Evolutionary conservation across 129 eudicot genomes (phyloP).

Genomic region (Centella asiatica): DNA sequence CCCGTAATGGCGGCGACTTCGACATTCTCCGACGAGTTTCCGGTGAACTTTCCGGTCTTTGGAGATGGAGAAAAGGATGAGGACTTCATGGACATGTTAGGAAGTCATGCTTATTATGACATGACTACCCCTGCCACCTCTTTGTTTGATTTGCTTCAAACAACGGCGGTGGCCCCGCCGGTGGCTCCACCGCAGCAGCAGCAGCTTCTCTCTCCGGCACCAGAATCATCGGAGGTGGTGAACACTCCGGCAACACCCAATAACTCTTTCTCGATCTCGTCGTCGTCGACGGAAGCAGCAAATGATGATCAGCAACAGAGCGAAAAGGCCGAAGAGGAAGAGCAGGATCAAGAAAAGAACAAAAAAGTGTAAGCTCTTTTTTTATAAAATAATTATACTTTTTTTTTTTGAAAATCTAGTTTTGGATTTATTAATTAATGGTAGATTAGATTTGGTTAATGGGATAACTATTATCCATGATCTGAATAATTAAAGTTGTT

Average conservation of each 20-base stretch:
- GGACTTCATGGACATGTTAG: slow-evolving; percentile 46
- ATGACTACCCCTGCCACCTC: slow-evolving; percentile 18
- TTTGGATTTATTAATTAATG: neutral
- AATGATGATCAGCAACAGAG: slow-evolving; percentile 34
- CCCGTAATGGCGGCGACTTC: slow-evolving; percentile 19
- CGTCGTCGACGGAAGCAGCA: slow-evolving; percentile 61
- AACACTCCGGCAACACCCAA: slow-evolving; percentile 60
- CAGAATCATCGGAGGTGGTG: slow-evolving; percentile 45
- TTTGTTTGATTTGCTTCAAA: slow-evolving; percentile 44
- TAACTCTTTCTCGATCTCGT: slow-evolving; percentile 60
- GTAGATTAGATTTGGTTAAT: slow-evolving; percentile 27
- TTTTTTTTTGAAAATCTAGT: neutral
- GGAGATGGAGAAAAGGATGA: slow-evolving; percentile 19
- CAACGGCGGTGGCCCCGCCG: slow-evolving; percentile 11
- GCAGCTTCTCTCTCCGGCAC: slow-evolving; percentile 14
- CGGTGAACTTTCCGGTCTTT: slow-evolving; percentile 24
- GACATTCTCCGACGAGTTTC: slow-evolving; percentile 53
- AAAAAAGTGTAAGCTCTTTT: slow-evolving; percentile 46
- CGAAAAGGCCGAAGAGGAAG: slow-evolving; percentile 18
- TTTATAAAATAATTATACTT: neutral
- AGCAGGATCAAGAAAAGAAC: slow-evolving; percentile 39
- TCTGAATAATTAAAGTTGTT: slow-evolving; percentile 13
- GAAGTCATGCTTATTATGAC: slow-evolving; percentile 34
- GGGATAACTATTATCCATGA: slow-evolving; percentile 28
- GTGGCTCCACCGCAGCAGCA: neutral